Conservation (phyloP, 495 filamentous ascomycete species). For the Hyaloscypha finlandica region DNA sequence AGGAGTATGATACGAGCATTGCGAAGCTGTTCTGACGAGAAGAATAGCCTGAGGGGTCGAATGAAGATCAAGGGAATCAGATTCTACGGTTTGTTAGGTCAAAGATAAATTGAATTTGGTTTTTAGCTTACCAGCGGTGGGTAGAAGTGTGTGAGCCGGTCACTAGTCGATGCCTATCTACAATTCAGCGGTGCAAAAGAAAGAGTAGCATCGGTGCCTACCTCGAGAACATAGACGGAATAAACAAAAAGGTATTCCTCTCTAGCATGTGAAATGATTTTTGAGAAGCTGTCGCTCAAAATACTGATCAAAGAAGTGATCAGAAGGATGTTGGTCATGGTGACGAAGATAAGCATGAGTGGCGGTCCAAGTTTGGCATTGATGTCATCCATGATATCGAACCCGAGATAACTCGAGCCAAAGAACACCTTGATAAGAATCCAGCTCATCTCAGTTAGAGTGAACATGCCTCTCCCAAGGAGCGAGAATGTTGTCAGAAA, state of each 20-base stretch:
- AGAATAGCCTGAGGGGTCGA: slow-evolving; percentile 76
- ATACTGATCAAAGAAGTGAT: slow-evolving; percentile 90
- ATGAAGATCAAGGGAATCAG: slow-evolving; percentile 81
- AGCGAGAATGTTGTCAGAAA: slow-evolving; percentile 93
- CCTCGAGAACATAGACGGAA: slow-evolving; percentile 71
- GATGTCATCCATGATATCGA: slow-evolving; percentile 47
- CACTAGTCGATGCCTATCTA: slow-evolving; percentile 63
- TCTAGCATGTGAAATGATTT: slow-evolving; percentile 68
- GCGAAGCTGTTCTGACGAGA: slow-evolving; percentile 72
- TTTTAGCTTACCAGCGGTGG: slow-evolving; percentile 35
- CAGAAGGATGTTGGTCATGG: slow-evolving; percentile 86
- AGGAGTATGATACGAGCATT: slow-evolving; percentile 75
- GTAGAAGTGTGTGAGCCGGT: slow-evolving; percentile 81
- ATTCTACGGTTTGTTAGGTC: slow-evolving; percentile 57
- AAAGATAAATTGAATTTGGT: slow-evolving; percentile 23
- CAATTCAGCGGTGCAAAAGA: slow-evolving; percentile 23
- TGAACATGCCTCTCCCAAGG: slow-evolving; percentile 76
- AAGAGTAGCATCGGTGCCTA: not conserved
- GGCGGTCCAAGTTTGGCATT: slow-evolving; percentile 62
- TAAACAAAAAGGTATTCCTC: slow-evolving; percentile 89
- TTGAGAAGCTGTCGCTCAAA: slow-evolving; percentile 85
- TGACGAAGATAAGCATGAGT: slow-evolving; percentile 74
- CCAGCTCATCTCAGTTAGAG: slow-evolving; percentile 78
- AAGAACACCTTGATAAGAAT: slow-evolving; percentile 83
- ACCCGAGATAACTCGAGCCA: slow-evolving; percentile 76